phyloP scores from a whole-genome alignment of 192 early-diverging fungal genomes.

The Linnemannia elongata region DNA sequence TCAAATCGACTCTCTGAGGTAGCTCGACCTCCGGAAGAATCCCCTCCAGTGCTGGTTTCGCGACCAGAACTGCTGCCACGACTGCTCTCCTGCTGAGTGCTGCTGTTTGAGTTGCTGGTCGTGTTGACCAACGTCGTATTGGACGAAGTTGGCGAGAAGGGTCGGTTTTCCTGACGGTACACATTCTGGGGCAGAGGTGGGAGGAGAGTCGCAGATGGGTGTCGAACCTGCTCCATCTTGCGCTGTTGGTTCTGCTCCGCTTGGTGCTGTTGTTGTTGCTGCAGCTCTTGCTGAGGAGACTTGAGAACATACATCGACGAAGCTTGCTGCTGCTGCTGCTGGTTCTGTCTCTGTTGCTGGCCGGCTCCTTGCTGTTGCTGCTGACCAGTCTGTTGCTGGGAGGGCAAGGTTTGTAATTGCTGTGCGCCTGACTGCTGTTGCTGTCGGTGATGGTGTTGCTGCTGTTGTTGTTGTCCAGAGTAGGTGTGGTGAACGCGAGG shows the following conservation, averaged over 20 bases:
- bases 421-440: not conserved
- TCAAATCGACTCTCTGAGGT: slow-evolving; percentile 13
- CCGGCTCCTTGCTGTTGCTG: not conserved
- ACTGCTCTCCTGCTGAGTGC: slow-evolving; percentile 32
- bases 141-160: slow-evolving; percentile 36
- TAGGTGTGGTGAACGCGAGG: slow-evolving; percentile 6
- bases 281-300: not conserved
- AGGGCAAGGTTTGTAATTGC: not conserved
- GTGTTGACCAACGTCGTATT: slow-evolving; percentile 40
- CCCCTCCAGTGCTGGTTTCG: slow-evolving; percentile 13
- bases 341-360: slow-evolving; percentile 6
- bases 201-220: slow-evolving; percentile 21
- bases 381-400: slow-evolving; percentile 3
- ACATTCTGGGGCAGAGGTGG: slow-evolving; percentile 26
- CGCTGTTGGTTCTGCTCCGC: not conserved
- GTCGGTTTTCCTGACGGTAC: slow-evolving; percentile 2
- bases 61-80: slow-evolving; percentile 21
- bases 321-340: slow-evolving; percentile 14
- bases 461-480: not conserved
- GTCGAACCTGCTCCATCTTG: slow-evolving; percentile 3
- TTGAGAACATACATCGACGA: not conserved
- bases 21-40: slow-evolving; percentile 15
- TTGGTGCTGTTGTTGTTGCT: slow-evolving; percentile 16
- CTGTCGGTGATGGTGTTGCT: not conserved
- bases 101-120: slow-evolving; percentile 15